Base-by-base conservation (phyloP, 1,284 basidiomycete species). In the Pseudozyma sp. region DNA sequence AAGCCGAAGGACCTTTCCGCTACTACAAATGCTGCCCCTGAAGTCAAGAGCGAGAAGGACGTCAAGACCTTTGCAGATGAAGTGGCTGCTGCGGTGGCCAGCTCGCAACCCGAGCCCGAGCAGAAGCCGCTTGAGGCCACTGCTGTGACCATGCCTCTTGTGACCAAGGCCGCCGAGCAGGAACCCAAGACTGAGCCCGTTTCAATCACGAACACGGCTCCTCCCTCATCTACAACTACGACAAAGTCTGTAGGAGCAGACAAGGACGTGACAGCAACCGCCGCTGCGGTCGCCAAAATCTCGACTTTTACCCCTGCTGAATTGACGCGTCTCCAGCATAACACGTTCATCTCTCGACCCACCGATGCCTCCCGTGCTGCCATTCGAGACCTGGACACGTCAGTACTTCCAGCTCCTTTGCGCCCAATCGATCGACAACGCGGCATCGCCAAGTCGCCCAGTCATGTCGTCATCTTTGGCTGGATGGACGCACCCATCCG, bases 401-500 rank as follows among this genome's bases (percentile, higher is more conserved):
- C 61, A 6, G 40, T 53, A 14, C 31, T 70, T 31, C 68, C 68
- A 4, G 42, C 62, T 1, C 71, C 71, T 13, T 49, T 74, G 38
- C 53, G 58, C 34, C 66, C 66, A 0, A 19, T 74, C 25, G 61
- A 63, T 25, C 51, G 54, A 10, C 35, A 56, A 8, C 40, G 16
- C 13, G 52, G 52, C n/a, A 34, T 69, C 6, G 38, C 38, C 8
- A 43, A 48, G 7, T 21, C 34, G 1, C 72, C 72, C 0, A 61
- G 57, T 52, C 67, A 76, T 21, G 51, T 76, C 0, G 35, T 84
- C 34, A 61, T 84, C 44, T 78, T 77, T 49, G 83, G 83, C 19
- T 84, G 80, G 79, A 81, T 84, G 82, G 78, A 83, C 53, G 82
- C 77, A 0, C 70, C 81, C 10, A 56, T 83, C 3, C 74, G 72